Percentiles rank a stretch among this genome's conserved stretches.
Evolutionary conservation across 139 green algal genomes (phyloP).

Genomic region (Mesostigma viride): DNA sequence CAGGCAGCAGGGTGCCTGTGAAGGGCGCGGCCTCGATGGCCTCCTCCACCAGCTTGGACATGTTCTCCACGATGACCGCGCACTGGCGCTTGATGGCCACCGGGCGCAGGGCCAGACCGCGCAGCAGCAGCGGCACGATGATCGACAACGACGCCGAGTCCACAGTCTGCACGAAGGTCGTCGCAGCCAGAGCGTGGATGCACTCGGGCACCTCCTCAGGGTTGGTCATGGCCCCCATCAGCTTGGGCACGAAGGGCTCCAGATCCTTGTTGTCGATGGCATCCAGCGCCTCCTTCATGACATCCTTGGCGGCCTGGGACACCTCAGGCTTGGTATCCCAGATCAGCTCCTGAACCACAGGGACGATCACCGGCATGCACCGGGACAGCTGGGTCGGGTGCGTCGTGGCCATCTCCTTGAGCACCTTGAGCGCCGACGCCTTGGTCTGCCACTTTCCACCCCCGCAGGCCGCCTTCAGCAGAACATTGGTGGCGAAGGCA

Average conservation of each 20-base stretch:
- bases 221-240: conserved; percentile 25
- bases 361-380: not conserved
- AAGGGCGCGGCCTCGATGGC: conserved; percentile 69
- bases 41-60: conserved; percentile 57
- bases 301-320: too few species aligned
- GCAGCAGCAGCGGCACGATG: conserved; percentile 34
- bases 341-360: not conserved
- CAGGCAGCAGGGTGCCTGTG: conserved; percentile 64
- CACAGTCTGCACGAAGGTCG: conserved; percentile 38
- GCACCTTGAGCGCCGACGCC: not conserved
- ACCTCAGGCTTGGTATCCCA: not conserved
- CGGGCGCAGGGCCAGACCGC: conserved; percentile 28
- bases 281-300: conserved; percentile 7
- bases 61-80: conserved; percentile 41
- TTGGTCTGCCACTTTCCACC: not conserved
- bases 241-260: conserved; percentile 23
- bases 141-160: conserved; percentile 27
- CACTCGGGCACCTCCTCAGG: conserved; percentile 26
- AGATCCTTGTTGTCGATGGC: conserved; percentile 36
- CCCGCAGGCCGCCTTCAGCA: conserved; percentile 12
- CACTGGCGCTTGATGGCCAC: conserved; percentile 32
- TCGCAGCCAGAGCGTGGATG: conserved; percentile 35
- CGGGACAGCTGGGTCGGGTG: not conserved
- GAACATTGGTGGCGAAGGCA: not conserved
- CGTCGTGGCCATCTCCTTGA: not conserved